Evolutionary conservation across 2,329 filamentous ascomycete genomes (phyloP).

Genomic region (Furcasterigmium sp.): DNA sequence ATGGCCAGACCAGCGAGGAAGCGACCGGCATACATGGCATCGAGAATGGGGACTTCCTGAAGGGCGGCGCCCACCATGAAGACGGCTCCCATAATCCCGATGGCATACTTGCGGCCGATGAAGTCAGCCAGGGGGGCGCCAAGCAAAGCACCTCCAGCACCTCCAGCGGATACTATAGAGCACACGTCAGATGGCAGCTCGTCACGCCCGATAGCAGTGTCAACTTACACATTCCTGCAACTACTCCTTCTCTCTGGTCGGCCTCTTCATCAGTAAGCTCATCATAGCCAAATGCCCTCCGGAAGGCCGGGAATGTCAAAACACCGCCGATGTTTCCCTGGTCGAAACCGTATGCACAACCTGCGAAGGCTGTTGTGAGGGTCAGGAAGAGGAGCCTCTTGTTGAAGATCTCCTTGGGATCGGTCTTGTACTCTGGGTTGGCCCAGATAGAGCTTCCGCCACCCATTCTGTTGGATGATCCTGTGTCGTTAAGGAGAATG

Average conservation of each 20-base stretch:
- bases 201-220: neutral
- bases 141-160: conserved; percentile 27
- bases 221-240: conserved; percentile 21
- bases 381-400: conserved; percentile 23
- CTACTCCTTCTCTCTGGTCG: conserved; percentile 17
- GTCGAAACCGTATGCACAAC: conserved; percentile 32
- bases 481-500: neutral
- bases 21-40: conserved; percentile 28
- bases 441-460: conserved; percentile 31
- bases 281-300: conserved; percentile 26
- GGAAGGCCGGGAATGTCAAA: conserved; percentile 27
- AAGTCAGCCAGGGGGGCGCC: conserved; percentile 29
- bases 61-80: conserved; percentile 26
- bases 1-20: conserved; percentile 28
- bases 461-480: conserved; percentile 19
- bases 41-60: conserved; percentile 28
- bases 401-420: conserved; percentile 31
- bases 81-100: conserved; percentile 23
- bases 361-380: conserved; percentile 26
- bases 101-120: conserved; percentile 26
- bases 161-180: conserved; percentile 25
- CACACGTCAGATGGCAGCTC: conserved; percentile 5
- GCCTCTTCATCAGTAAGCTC: conserved; percentile 17
- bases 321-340: conserved; percentile 32
- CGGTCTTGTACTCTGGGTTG: conserved; percentile 26